Percentiles rank a stretch among this genome's conserved stretches.
These are phyloP conservation scores for Lolium perenne DNA, from an alignment of 176 grass and related monocot species.

Conservation along the genomic window DNA sequence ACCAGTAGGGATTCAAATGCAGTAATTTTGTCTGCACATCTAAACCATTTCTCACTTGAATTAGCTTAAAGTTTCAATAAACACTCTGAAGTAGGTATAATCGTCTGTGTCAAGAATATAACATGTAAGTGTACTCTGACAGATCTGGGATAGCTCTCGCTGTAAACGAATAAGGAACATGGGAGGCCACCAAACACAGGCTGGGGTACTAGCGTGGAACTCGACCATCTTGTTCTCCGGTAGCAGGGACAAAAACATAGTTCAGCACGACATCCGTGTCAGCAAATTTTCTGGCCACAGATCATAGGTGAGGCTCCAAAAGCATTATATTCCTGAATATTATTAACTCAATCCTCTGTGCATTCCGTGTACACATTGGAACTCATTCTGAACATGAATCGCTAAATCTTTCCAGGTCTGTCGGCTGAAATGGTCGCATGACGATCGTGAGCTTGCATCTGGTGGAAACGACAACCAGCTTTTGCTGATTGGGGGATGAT, in stretches of 20 bases:
- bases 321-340: not conserved
- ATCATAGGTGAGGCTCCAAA: slow-evolving; percentile 69
- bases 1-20: too few relatives aligned
- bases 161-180: too few relatives aligned
- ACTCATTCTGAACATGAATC: slow-evolving; percentile 4
- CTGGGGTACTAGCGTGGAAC: too few relatives aligned
- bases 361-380: not conserved
- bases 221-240: slow-evolving; percentile 73
- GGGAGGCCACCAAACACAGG: too few relatives aligned
- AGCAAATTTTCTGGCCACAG: slow-evolving; percentile 78
- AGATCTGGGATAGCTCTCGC: slow-evolving; percentile 61
- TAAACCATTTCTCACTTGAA: too few relatives aligned
- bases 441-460: slow-evolving; percentile 94
- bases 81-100: not conserved
- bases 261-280: slow-evolving; percentile 88
- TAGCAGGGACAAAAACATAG: slow-evolving; percentile 92
- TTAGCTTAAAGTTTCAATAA: not conserved
- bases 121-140: not conserved
- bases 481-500: too few relatives aligned
- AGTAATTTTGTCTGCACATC: too few relatives aligned
- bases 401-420: slow-evolving; percentile 60
- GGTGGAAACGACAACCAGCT: slow-evolving; percentile 98
- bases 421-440: slow-evolving; percentile 97
- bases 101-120: not conserved
- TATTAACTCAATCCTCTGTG: not conserved